A percentile compares a stretch with the other conserved stretches of the same genome.
phyloP scores from a whole-genome alignment of 805 yeast species.

The Saccharomycopsis capsularis region DNA sequence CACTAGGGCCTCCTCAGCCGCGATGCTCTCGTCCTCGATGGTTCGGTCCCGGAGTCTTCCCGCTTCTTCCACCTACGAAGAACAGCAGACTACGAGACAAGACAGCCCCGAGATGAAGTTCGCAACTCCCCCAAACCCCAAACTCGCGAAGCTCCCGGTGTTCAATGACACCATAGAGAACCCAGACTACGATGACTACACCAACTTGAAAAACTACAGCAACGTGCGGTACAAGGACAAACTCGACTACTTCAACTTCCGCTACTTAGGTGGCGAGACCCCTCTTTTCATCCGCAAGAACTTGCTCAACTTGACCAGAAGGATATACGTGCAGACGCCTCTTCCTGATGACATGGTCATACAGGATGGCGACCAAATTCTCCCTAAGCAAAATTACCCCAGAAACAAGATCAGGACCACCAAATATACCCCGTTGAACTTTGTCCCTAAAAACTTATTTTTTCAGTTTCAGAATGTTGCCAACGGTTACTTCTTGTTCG shows the following conservation, averaged over 20 bases:
- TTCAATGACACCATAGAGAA: not conserved
- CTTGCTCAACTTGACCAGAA: constrained; percentile 25
- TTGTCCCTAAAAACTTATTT: constrained; percentile 48
- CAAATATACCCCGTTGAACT: constrained; percentile 47
- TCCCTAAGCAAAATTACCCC: constrained; percentile 36
- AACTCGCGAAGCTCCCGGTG: not conserved
- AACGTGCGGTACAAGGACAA: constrained; percentile 10
- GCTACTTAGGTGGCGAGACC: constrained; percentile 2
- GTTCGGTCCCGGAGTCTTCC: too few relatives aligned
- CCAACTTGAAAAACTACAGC: constrained; percentile 11
- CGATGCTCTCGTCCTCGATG: too few relatives aligned
- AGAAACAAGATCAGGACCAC: constrained; percentile 58
- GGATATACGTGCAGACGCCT: constrained; percentile 42
- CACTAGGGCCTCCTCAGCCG: too few relatives aligned
- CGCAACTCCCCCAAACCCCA: too few relatives aligned
- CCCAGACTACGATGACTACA: constrained; percentile 16
- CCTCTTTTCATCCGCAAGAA: constrained; percentile 14
- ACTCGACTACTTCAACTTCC: constrained; percentile 3
- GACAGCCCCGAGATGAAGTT: too few relatives aligned
- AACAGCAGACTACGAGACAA: too few relatives aligned
- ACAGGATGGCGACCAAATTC: not conserved
- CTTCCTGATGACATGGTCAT: constrained; percentile 40
- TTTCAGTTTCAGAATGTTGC: constrained; percentile 55
- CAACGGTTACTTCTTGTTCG: constrained; percentile 48
- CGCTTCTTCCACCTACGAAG: too few relatives aligned